Evolutionary conservation across 139 green algal genomes (phyloP).

Genomic region (Ettlia oleoabundans): DNA sequence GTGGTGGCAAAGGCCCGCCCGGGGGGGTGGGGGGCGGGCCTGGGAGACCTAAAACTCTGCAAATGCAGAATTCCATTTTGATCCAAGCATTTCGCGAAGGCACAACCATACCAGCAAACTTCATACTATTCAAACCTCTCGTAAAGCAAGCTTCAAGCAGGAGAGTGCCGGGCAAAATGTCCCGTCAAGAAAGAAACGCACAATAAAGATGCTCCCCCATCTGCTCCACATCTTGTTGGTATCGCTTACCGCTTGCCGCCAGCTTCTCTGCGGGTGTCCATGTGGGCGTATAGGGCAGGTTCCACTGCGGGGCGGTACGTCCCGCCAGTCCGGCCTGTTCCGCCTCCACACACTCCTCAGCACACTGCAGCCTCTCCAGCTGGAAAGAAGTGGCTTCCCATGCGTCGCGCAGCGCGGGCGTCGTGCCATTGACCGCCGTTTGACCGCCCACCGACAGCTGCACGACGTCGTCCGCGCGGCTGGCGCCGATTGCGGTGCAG

Average conservation of each 20-base stretch:
- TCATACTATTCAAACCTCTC: too few species aligned
- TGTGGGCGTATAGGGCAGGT: constrained; percentile 78
- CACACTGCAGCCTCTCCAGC: constrained; percentile 86
- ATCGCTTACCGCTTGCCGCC: constrained; percentile 13
- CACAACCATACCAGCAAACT: too few species aligned
- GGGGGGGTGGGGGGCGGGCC: too few species aligned
- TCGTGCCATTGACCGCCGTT: constrained; percentile 49
- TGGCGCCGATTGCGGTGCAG: constrained; percentile 70
- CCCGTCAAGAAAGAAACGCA: not conserved
- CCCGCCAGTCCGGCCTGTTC: constrained; percentile 73
- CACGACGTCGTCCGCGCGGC: constrained; percentile 31
- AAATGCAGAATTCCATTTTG: too few species aligned
- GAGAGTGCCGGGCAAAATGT: too few species aligned
- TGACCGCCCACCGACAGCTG: constrained; percentile 70
- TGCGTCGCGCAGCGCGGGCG: constrained; percentile 74
- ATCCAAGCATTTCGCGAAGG: too few species aligned
- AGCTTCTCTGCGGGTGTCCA: constrained; percentile 79
- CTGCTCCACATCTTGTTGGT: not conserved
- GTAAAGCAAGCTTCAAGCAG: too few species aligned
- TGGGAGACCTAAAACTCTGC: too few species aligned
- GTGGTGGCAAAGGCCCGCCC: too few species aligned
- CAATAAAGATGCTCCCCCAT: too few species aligned
- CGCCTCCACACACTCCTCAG: constrained; percentile 81
- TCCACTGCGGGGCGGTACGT: constrained; percentile 78
- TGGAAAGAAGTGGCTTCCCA: constrained; percentile 97